A percentile compares a stretch with the other conserved stretches of the same genome.
Conservation (phyloP, 345 rosid species). For the Adansonia digitata region DNA sequence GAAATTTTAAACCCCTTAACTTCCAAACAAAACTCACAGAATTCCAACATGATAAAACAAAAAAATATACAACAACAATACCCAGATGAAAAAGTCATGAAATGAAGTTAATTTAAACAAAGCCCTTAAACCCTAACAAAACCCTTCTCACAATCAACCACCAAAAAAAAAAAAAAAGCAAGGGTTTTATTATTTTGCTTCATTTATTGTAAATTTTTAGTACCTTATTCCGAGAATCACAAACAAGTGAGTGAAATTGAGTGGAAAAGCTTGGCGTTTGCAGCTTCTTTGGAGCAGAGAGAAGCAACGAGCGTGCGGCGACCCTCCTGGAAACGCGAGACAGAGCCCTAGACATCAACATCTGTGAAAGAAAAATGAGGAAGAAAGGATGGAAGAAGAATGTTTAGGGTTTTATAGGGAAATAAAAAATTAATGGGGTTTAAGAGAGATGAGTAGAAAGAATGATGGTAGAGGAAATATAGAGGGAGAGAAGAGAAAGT, state of each 20-base stretch:
- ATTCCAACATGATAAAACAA: neutral
- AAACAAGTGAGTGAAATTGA: conserved; percentile 35
- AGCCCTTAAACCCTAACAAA: conserved; percentile 46
- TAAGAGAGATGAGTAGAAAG: too few relatives aligned
- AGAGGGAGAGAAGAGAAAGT: neutral
- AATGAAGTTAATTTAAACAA: neutral
- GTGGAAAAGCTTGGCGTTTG: conserved; percentile 28
- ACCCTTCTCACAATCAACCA: conserved; percentile 18
- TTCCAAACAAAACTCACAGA: neutral
- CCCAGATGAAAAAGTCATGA: neutral
- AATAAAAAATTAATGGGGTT: neutral
- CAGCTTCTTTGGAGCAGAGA: conserved; percentile 30
- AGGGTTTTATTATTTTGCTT: neutral
- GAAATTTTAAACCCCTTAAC: neutral
- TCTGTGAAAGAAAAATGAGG: conserved; percentile 5
- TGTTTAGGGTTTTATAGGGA: neutral
- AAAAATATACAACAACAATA: neutral
- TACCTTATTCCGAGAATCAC: conserved; percentile 39
- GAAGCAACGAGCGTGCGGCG: conserved; percentile 37
- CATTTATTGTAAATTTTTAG: neutral
- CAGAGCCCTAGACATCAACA: conserved; percentile 50
- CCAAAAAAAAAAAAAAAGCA: neutral
- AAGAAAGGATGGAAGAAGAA: neutral
- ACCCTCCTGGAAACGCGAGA: conserved; percentile 49
- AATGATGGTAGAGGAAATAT: neutral